These are phyloP conservation scores for Elongisporangium anandrum DNA, from an alignment of 352 stramenopile genomes.

Conservation along the genomic window DNA sequence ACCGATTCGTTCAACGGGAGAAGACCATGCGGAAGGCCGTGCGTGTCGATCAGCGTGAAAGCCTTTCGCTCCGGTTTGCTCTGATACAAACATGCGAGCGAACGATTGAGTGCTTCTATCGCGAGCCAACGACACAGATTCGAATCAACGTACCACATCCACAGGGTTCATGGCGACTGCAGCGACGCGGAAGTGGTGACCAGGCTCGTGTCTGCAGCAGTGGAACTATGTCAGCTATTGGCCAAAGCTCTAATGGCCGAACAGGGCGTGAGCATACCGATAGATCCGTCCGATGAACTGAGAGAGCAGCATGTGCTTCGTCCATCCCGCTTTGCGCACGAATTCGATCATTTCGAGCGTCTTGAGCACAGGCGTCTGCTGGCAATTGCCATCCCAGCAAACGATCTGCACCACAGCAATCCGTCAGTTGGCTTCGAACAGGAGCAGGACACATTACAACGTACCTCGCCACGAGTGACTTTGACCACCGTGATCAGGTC, in stretches of 20 bases:
- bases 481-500: conserved; percentile 75
- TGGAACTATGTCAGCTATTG: not conserved
- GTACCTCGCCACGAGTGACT: conserved; percentile 63
- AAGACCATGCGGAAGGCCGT: conserved; percentile 33
- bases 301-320: conserved; percentile 62
- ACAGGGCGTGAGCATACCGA: conserved; percentile 24
- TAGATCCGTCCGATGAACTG: conserved; percentile 73
- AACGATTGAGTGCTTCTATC: not conserved
- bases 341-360: conserved; percentile 72
- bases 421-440: not conserved
- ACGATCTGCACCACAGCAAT: conserved; percentile 38
- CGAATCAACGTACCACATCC: conserved; percentile 31
- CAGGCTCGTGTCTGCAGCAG: not conserved
- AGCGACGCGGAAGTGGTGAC: conserved; percentile 30
- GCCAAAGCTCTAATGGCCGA: too few relatives aligned
- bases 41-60: conserved; percentile 51
- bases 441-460: not conserved
- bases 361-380: conserved; percentile 45
- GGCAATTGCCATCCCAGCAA: conserved; percentile 53
- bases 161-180: conserved; percentile 37
- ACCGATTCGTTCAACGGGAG: conserved; percentile 51
- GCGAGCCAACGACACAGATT: not conserved
- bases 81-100: conserved; percentile 9
- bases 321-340: conserved; percentile 63
- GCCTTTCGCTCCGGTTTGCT: conserved; percentile 52